Evolutionary conservation across 2,329 filamentous ascomycete species (phyloP).

Genomic region (Scorias spongiosa): DNA sequence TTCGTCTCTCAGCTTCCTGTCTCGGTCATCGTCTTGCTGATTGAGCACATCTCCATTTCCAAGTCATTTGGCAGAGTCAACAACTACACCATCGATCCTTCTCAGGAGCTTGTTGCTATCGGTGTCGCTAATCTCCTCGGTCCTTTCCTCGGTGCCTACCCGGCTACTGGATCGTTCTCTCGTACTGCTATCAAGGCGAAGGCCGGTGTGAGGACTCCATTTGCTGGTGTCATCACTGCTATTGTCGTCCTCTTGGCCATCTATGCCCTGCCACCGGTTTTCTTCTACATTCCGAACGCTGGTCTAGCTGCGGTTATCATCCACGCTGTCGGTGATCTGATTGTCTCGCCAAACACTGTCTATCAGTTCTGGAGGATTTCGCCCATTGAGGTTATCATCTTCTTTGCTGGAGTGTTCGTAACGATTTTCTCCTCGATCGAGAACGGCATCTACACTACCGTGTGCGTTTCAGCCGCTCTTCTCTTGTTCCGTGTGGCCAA

Average conservation of each 20-base stretch:
- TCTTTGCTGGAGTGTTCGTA: slow-evolving; percentile 82
- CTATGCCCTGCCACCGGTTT: slow-evolving; percentile 74
- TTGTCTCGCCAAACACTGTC: slow-evolving; percentile 78
- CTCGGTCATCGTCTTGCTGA: slow-evolving; percentile 82
- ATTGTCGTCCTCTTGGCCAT: slow-evolving; percentile 75
- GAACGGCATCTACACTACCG: slow-evolving; percentile 79
- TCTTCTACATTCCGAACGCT: slow-evolving; percentile 82
- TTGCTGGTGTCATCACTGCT: slow-evolving; percentile 80
- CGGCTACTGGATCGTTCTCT: slow-evolving; percentile 88
- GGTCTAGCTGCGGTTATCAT: slow-evolving; percentile 81
- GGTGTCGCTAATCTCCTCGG: slow-evolving; percentile 80
- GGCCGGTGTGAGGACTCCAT: slow-evolving; percentile 80
- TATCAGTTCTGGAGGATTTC: slow-evolving; percentile 94
- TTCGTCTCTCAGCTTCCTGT: slow-evolving; percentile 65
- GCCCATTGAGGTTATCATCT: slow-evolving; percentile 78
- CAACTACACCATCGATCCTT: slow-evolving; percentile 91
- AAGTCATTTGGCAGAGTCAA: slow-evolving; percentile 94
- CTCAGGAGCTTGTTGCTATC: slow-evolving; percentile 89
- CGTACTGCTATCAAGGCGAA: slow-evolving; percentile 96
- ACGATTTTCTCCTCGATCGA: slow-evolving; percentile 83
- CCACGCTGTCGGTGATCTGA: slow-evolving; percentile 83
- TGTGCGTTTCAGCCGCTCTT: slow-evolving; percentile 59
- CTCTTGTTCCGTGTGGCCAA: slow-evolving; percentile 74
- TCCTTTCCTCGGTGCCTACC: slow-evolving; percentile 82
- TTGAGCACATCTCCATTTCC: slow-evolving; percentile 93